These are phyloP conservation scores for Sordariomycetes sp. DNA, from an alignment of 2,329 filamentous ascomycete species.

Conservation along the genomic window DNA sequence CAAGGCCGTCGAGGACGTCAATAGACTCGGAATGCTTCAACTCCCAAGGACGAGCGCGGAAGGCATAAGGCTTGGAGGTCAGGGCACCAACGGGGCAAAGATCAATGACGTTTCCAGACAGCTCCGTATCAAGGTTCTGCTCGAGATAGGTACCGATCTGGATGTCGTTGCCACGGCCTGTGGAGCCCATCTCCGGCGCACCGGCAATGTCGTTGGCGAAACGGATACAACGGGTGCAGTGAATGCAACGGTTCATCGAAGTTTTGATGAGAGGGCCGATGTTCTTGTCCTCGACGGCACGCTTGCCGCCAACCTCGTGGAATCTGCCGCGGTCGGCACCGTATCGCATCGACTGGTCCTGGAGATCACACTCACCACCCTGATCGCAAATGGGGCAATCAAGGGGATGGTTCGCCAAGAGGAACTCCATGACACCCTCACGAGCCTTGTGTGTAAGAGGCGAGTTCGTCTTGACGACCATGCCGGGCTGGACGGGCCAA, in stretches of 20 bases:
- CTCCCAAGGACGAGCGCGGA: slow-evolving; percentile 95
- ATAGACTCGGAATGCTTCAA: slow-evolving; percentile 93
- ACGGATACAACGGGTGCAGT: slow-evolving; percentile 95
- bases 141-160: slow-evolving; percentile 98
- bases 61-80: slow-evolving; percentile 95
- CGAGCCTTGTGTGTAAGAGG: slow-evolving; percentile 93
- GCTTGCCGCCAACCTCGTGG: slow-evolving; percentile 91
- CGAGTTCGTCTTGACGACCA: slow-evolving; percentile 98
- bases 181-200: slow-evolving; percentile 88
- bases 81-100: slow-evolving; percentile 95
- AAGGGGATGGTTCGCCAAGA: slow-evolving; percentile 90
- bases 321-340: slow-evolving; percentile 93
- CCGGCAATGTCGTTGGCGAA: slow-evolving; percentile 97
- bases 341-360: slow-evolving; percentile 99
- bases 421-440: slow-evolving; percentile 98
- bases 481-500: slow-evolving; percentile 96
- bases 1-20: slow-evolving; percentile 85
- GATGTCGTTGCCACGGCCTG: slow-evolving; percentile 90
- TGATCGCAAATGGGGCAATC: slow-evolving; percentile 98
- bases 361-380: slow-evolving; percentile 96
- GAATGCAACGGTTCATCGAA: slow-evolving; percentile 99
- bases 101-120: slow-evolving; percentile 97
- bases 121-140: slow-evolving; percentile 83
- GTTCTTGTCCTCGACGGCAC: slow-evolving; percentile 98
- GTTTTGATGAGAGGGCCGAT: slow-evolving; percentile 98